These are phyloP conservation scores for Apiotrichum akiyoshidainum DNA, from an alignment of 1,284 basidiomycete species.

Conservation along the genomic window DNA sequence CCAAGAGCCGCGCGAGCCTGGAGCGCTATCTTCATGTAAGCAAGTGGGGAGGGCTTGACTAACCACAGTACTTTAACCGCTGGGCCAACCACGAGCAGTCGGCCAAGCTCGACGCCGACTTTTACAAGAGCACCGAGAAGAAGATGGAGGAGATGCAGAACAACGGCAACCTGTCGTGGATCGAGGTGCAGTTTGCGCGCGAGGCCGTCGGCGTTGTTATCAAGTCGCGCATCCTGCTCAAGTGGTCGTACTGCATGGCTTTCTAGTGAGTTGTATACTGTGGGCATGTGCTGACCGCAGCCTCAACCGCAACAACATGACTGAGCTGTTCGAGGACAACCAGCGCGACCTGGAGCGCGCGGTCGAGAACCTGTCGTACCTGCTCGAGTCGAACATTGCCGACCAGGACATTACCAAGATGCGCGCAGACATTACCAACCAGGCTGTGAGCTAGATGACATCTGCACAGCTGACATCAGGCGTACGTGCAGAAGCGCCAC, in stretches of 20 bases:
- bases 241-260: conserved; percentile 99
- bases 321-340: conserved; percentile 95
- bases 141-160: conserved; percentile 99
- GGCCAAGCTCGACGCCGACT: conserved; percentile 86
- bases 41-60: neutral
- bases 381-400: conserved; percentile 78
- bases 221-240: conserved; percentile 89
- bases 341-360: conserved; percentile 92
- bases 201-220: conserved; percentile 90
- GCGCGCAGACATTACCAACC: conserved; percentile 89
- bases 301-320: conserved; percentile 77
- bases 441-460: conserved; percentile 74
- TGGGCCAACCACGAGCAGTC: conserved; percentile 99
- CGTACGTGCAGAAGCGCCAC: conserved; percentile 95
- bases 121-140: conserved; percentile 93
- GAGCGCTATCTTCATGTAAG: conserved; percentile 94
- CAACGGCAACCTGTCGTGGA: conserved; percentile 88
- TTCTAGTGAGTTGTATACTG: conserved; percentile 62
- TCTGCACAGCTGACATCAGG: conserved; percentile 53
- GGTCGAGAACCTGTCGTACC: conserved; percentile 88
- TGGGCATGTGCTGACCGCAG: conserved; percentile 21
- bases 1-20: conserved; percentile 77
- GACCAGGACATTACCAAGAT: conserved; percentile 80
- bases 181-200: conserved; percentile 98
- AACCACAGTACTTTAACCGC: conserved; percentile 82